A percentile compares a stretch with the other conserved stretches of the same genome.
These are phyloP conservation scores for Ceratocystiopsis minuta DNA, from an alignment of 2,329 filamentous ascomycete species.

Conservation along the genomic window DNA sequence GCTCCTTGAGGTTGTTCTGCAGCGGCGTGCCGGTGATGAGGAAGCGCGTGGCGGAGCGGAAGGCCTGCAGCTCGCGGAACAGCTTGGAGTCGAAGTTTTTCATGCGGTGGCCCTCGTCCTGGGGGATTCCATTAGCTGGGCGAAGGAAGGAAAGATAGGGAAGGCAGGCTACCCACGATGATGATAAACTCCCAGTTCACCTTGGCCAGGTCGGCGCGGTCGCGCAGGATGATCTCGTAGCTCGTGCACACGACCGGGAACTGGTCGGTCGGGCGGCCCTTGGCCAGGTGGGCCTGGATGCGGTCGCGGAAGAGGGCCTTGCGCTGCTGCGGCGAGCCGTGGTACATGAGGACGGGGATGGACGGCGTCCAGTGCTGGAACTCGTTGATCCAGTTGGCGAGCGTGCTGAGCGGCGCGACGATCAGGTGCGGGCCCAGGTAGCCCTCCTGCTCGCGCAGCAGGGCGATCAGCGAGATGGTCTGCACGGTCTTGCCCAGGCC, in stretches of 20 bases:
- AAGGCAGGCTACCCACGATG: conserved; percentile 42
- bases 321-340: conserved; percentile 66
- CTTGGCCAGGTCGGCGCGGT: conserved; percentile 60
- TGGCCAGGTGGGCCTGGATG: conserved; percentile 51
- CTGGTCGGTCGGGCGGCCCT: conserved; percentile 36
- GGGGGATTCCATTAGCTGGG: too few relatives aligned
- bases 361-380: conserved; percentile 78
- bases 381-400: conserved; percentile 92
- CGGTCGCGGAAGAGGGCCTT: conserved; percentile 53
- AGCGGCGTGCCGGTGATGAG: conserved; percentile 89
- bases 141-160: too few relatives aligned
- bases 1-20: conserved; percentile 85
- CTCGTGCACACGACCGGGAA: conserved; percentile 91
- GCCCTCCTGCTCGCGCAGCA: conserved; percentile 69
- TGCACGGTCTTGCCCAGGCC: conserved; percentile 83
- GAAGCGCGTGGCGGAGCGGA: conserved; percentile 75
- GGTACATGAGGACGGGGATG: conserved; percentile 80
- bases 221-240: conserved; percentile 90
- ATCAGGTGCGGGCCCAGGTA: conserved; percentile 80
- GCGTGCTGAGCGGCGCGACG: conserved; percentile 73
- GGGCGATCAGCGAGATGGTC: conserved; percentile 71
- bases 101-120: conserved; percentile 91
- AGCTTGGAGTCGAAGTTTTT: conserved; percentile 92
- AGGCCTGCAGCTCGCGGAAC: conserved; percentile 74
- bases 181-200: conserved; percentile 97